A percentile compares a stretch with the other conserved stretches of the same genome.
Evolutionary conservation across 768 basidiomycete genomes (phyloP).

Genomic region (Boletus subcaerulescens): DNA sequence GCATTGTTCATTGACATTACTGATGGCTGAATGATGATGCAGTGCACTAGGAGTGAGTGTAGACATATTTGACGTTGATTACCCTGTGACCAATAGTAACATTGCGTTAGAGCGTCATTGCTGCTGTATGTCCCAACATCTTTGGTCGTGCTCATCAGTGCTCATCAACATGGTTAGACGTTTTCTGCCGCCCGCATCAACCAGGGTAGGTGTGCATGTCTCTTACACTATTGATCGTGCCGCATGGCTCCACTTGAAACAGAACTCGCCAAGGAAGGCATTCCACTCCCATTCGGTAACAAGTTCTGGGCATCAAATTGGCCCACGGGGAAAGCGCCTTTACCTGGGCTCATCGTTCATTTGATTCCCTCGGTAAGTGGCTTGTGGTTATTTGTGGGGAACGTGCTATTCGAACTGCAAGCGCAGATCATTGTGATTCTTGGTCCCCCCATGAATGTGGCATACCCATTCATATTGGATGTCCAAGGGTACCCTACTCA

Average conservation of each 20-base stretch:
- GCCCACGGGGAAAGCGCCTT: constrained; percentile 53
- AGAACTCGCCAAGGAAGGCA: constrained; percentile 61
- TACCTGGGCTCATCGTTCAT: constrained; percentile 54
- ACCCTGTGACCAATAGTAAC: background rate
- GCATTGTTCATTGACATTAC: background rate
- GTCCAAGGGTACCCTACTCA: constrained; percentile 47
- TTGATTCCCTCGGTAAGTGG: constrained; percentile 46
- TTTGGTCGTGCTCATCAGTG: background rate
- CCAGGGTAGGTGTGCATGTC: constrained; percentile 35
- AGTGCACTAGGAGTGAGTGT: constrained; percentile 37
- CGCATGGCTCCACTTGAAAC: background rate
- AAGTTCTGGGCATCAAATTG: constrained; percentile 61
- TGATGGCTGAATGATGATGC: background rate
- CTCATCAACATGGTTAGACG: constrained; percentile 32
- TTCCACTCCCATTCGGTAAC: constrained; percentile 59
- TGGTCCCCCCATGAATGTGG: constrained; percentile 48
- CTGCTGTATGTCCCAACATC: constrained; percentile 18
- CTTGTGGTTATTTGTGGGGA: background rate
- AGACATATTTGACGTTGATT: background rate
- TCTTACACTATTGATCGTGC: background rate
- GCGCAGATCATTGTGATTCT: constrained; percentile 49
- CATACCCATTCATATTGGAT: constrained; percentile 60
- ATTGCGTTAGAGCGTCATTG: constrained; percentile 27
- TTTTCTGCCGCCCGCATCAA: constrained; percentile 51
- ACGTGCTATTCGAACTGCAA: background rate